phyloP scores from a whole-genome alignment of 2,329 filamentous ascomycete genomes.

The Penicillium sp. region DNA sequence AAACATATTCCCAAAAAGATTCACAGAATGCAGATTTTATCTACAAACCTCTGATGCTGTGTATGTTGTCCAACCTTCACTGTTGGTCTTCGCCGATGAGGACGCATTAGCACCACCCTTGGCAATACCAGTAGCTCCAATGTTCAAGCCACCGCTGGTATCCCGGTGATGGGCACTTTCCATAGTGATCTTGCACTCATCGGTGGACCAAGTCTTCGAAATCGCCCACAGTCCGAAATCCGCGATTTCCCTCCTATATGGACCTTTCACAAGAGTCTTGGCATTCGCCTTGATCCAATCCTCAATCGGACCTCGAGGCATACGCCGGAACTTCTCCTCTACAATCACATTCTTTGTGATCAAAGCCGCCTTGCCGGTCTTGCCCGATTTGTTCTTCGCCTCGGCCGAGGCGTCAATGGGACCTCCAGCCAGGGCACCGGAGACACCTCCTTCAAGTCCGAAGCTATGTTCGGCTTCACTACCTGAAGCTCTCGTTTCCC shows the following conservation, averaged over 20 bases:
- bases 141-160: conserved; percentile 7
- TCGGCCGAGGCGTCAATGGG: conserved; percentile 8
- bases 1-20: no score
- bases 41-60: not conserved
- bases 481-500: not conserved
- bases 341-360: not conserved
- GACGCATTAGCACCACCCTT: conserved; percentile 9
- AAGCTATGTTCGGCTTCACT: conserved; percentile 7
- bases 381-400: conserved; percentile 8
- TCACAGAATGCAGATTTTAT: no score
- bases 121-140: conserved; percentile 10
- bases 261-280: conserved; percentile 1
- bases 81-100: conserved; percentile 3
- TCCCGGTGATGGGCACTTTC: conserved; percentile 7
- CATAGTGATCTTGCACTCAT: conserved; percentile 9
- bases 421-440: conserved; percentile 1
- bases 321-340: not conserved
- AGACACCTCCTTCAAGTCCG: conserved; percentile 5
- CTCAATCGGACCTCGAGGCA: not conserved
- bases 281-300: conserved; percentile 9
- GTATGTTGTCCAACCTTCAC: conserved; percentile 8
- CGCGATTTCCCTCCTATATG: conserved; percentile 3
- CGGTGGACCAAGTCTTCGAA: conserved; percentile 9
- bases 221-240: conserved; percentile 9
- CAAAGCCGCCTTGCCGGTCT: conserved; percentile 9